Conservation (phyloP, 2,329 filamentous ascomycete genomes). For the Phialophora macrospora region DNA sequence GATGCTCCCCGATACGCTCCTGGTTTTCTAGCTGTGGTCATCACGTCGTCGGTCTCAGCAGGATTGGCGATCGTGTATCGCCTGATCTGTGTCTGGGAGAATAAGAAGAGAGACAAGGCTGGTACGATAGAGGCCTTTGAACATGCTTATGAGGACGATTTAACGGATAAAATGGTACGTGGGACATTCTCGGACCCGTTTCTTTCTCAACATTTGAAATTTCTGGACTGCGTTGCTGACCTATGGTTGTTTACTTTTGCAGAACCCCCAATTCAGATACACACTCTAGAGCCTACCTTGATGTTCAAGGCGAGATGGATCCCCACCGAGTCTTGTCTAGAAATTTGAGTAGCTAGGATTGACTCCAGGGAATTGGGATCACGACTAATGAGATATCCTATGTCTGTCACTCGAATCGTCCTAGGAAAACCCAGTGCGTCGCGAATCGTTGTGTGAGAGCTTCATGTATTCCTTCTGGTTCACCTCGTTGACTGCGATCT, state of each 20-base stretch:
- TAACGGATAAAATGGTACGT: constrained; percentile 51
- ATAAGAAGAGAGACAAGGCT: constrained; percentile 24
- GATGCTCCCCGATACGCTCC: constrained; percentile 43
- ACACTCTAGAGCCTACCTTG: not conserved
- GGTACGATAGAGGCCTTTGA: constrained; percentile 54
- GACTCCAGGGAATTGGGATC: not conserved
- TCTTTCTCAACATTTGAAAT: not conserved
- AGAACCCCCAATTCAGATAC: constrained; percentile 4
- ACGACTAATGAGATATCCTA: not conserved
- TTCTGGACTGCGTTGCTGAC: not conserved
- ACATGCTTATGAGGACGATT: constrained; percentile 59
- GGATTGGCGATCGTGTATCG: constrained; percentile 40
- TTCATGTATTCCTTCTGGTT: not conserved
- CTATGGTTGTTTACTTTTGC: not conserved
- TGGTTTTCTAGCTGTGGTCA: constrained; percentile 44
- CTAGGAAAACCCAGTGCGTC: not conserved
- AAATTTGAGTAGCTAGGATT: not conserved
- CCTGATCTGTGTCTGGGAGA: constrained; percentile 39
- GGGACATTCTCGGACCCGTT: not conserved
- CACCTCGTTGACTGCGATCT: not conserved
- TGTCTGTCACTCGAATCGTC: not conserved
- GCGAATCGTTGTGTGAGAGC: not conserved
- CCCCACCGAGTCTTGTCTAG: not conserved
- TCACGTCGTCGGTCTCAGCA: constrained; percentile 26
- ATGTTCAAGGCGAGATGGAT: not conserved